These are phyloP conservation scores for Pythium utonaiense DNA, from an alignment of 352 stramenopile genomes.

Conservation along the genomic window DNA sequence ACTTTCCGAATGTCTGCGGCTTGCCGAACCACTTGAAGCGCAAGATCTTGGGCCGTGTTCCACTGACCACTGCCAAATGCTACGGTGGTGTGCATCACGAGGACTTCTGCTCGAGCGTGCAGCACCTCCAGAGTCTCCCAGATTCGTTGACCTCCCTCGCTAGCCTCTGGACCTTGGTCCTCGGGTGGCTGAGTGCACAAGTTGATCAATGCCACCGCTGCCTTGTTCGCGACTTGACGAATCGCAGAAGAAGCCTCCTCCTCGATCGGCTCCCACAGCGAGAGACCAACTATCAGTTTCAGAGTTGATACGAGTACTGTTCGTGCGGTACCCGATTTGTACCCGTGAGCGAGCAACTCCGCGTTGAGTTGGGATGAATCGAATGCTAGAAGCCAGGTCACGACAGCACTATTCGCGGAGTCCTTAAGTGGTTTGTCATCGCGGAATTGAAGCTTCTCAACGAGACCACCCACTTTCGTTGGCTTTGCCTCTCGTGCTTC, in stretches of 20 bases:
- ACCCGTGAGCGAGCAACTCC: constrained; percentile 5
- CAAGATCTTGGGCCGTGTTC: constrained; percentile 2
- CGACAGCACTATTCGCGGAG: constrained; percentile 4
- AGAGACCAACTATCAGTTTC: constrained; percentile 3
- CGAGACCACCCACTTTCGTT: background rate
- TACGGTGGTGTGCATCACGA: constrained; percentile 9
- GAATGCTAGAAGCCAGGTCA: constrained; percentile 18
- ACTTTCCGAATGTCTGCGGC: background rate
- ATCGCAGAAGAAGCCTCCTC: constrained; percentile 31
- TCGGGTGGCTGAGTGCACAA: background rate
- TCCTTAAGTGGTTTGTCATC: constrained; percentile 19
- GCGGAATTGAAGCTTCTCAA: constrained; percentile 18
- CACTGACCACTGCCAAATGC: constrained; percentile 16
- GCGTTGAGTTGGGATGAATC: constrained; percentile 13
- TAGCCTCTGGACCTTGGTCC: background rate
- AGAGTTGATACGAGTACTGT: constrained; percentile 13
- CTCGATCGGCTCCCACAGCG: constrained; percentile 35
- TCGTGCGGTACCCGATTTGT: background rate
- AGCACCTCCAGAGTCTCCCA: constrained; percentile 12
- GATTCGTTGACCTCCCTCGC: background rate
- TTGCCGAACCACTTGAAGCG: constrained; percentile 2
- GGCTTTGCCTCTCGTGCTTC: background rate
- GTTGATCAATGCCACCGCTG: background rate
- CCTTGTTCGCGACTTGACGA: constrained; percentile 11
- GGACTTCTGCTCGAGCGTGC: constrained; percentile 12